Conservation (phyloP, 495 filamentous ascomycete species). For the Gamarada debralockiae region DNA sequence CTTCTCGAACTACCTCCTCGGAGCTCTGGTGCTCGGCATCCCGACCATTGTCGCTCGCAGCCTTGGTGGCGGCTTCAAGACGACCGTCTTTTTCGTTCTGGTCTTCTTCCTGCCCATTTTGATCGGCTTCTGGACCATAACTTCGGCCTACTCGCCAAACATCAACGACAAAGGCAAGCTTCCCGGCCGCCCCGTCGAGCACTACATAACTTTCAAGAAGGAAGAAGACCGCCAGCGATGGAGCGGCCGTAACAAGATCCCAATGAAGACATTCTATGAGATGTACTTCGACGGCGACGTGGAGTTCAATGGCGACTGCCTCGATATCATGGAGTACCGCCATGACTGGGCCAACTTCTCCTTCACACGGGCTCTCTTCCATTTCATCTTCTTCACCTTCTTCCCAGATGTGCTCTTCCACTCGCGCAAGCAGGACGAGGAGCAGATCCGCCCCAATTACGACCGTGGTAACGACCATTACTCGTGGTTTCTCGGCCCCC, state of each 20-base stretch:
- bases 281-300: constrained; percentile 87
- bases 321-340: constrained; percentile 77
- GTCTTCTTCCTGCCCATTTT: constrained; percentile 62
- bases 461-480: constrained; percentile 89
- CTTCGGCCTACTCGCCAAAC: constrained; percentile 61
- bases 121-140: constrained; percentile 61
- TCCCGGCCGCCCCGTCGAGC: constrained; percentile 73
- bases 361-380: constrained; percentile 69
- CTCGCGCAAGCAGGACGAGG: constrained; percentile 36
- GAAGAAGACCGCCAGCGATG: constrained; percentile 64
- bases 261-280: constrained; percentile 83
- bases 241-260: constrained; percentile 72
- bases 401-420: constrained; percentile 46
- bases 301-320: constrained; percentile 78
- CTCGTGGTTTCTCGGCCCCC: constrained; percentile 83
- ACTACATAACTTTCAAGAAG: constrained; percentile 78
- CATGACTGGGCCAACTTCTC: constrained; percentile 86
- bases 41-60: constrained; percentile 61
- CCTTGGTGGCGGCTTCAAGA: constrained; percentile 65
- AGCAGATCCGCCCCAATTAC: constrained; percentile 85
- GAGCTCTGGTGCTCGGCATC: constrained; percentile 49
- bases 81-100: constrained; percentile 61
- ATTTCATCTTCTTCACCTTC: constrained; percentile 55
- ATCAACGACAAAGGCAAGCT: constrained; percentile 72
- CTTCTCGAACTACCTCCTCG: constrained; percentile 63